Conservation (phyloP, 1,139 yeast species). For the Lodderomyces beijingensis region DNA sequence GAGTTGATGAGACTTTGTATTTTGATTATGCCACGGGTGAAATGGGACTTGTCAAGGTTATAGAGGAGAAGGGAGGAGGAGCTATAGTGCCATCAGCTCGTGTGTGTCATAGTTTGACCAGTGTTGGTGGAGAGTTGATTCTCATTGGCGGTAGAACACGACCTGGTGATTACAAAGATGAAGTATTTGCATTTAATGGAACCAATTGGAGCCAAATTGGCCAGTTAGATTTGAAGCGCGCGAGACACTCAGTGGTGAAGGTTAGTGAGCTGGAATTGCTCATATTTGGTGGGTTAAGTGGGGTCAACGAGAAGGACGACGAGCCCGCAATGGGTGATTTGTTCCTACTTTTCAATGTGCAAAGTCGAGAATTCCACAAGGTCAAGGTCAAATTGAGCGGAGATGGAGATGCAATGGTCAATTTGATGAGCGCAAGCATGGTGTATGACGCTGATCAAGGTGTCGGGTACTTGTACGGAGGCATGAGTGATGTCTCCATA, state of each 20-base stretch:
- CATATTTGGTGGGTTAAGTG: constrained; percentile 40
- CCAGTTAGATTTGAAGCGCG: constrained; percentile 43
- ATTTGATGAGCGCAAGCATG: constrained; percentile 29
- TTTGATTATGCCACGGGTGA: constrained; percentile 12
- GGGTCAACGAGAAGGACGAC: background rate
- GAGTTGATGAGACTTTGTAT: constrained; percentile 23
- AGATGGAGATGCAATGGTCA: constrained; percentile 13
- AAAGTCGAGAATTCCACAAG: constrained; percentile 14
- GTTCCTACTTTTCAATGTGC: constrained; percentile 19
- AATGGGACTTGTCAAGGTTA: background rate
- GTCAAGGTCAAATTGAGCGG: constrained; percentile 10
- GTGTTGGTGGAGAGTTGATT: constrained; percentile 25
- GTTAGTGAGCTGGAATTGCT: constrained; percentile 33
- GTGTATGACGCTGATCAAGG: constrained; percentile 22
- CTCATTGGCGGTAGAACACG: constrained; percentile 69
- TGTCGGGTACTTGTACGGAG: constrained; percentile 53
- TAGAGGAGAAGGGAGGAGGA: background rate
- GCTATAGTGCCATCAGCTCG: constrained; percentile 35
- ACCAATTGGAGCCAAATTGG: constrained; percentile 31
- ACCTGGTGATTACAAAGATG: constrained; percentile 46
- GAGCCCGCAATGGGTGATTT: background rate
- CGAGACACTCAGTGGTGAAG: constrained; percentile 50
- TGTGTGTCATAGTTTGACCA: constrained; percentile 56
- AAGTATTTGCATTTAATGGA: constrained; percentile 21
- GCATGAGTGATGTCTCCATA: constrained; percentile 32